phyloP scores from a whole-genome alignment of 208 protist species.

The Phytomonas serpens region DNA sequence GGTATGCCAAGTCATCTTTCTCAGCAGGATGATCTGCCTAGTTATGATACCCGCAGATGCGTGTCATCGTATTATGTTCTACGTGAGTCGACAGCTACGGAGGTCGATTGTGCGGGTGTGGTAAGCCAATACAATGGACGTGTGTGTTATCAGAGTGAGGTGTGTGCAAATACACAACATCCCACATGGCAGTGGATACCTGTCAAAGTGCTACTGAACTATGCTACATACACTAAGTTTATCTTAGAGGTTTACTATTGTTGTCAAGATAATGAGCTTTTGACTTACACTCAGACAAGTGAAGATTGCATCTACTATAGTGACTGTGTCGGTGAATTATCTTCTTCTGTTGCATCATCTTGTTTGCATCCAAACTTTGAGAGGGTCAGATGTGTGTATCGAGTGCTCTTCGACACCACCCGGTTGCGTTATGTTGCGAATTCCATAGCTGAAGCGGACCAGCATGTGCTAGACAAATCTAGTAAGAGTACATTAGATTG shows the following conservation, averaged over 20 bases:
- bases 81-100: background rate
- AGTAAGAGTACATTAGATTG: background rate
- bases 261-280: background rate
- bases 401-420: background rate
- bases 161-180: conserved; percentile 26
- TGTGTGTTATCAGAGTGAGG: conserved; percentile 32
- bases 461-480: background rate
- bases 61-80: background rate
- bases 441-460: conserved; percentile 5
- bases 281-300: background rate
- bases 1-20: background rate
- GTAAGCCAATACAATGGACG: background rate
- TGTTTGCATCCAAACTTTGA: background rate
- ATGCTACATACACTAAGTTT: conserved; percentile 11
- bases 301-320: background rate
- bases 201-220: background rate
- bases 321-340: background rate
- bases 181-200: conserved; percentile 33
- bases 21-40: background rate
- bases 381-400: conserved; percentile 1
- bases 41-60: background rate
- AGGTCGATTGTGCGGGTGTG: background rate
- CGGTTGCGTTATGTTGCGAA: background rate
- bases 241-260: conserved; percentile 29
- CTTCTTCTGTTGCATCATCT: background rate